Conservation (phyloP, 176 grass and related monocot genomes). For the maize (Zea mays) region Zm-B73-REFERENCE-NAM-5.0 NC_050104.1:145062001-145062500, state of each 20-base stretch:
- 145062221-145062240: slow-evolving; percentile 86
- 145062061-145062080: slow-evolving; percentile 99
- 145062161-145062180: slow-evolving; percentile 79
- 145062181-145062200: slow-evolving; percentile 96
- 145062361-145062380: slow-evolving; percentile 1
- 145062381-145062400: slow-evolving; percentile 32
- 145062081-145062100: slow-evolving; percentile 95
- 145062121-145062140: slow-evolving; percentile 94
- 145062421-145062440: slow-evolving; percentile 42
- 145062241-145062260: slow-evolving; percentile 68
- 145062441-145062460: slow-evolving; percentile 42
- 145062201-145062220: slow-evolving; percentile 99
- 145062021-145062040: slow-evolving; percentile 95
- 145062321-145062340: neutral
- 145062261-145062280: slow-evolving; percentile 71
- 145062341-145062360: slow-evolving; percentile 23
- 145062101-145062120: slow-evolving; percentile 98
- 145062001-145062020: slow-evolving; percentile 95
- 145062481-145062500: slow-evolving; percentile 56
- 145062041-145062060: slow-evolving; percentile 95
- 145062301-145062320: slow-evolving; percentile 17
- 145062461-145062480: slow-evolving; percentile 47
- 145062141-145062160: slow-evolving; percentile 94
- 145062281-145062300: slow-evolving; percentile 42
- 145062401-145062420: slow-evolving; percentile 50